phyloP scores from a whole-genome alignment of 805 yeast genomes.

The Ascoidea asiatica region DNA sequence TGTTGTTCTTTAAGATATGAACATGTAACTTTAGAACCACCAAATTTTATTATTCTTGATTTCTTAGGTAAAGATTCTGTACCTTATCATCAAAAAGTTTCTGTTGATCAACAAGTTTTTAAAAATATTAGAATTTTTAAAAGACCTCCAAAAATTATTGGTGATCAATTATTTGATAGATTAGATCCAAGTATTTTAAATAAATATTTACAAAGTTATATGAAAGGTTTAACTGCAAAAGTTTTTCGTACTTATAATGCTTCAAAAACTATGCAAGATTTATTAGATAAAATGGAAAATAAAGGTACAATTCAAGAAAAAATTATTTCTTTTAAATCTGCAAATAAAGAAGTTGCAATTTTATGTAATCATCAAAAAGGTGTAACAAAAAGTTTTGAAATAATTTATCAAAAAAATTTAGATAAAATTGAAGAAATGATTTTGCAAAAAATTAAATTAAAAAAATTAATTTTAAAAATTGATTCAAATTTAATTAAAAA shows the following conservation, averaged over 20 bases:
- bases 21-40: conserved; percentile 77
- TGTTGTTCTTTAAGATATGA: conserved; percentile 90
- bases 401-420: conserved; percentile 63
- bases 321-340: conserved; percentile 81
- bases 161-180: conserved; percentile 87
- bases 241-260: conserved; percentile 97
- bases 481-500: conserved; percentile 41
- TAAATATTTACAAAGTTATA: conserved; percentile 76
- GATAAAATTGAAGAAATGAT: conserved; percentile 67
- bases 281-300: conserved; percentile 70
- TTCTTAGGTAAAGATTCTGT: conserved; percentile 94
- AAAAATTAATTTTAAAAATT: conserved; percentile 53
- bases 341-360: conserved; percentile 90
- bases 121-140: conserved; percentile 80
- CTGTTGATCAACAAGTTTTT: conserved; percentile 85
- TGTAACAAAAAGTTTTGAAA: conserved; percentile 74
- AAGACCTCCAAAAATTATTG: conserved; percentile 77
- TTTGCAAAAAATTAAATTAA: conserved; percentile 71
- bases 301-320: conserved; percentile 76
- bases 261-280: conserved; percentile 93
- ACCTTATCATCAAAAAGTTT: conserved; percentile 82
- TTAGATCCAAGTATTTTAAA: conserved; percentile 73
- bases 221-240: conserved; percentile 91
- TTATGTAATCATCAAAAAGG: conserved; percentile 95
- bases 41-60: conserved; percentile 76